Conservation (phyloP, 371 early-diverging fungal genomes). For the Coemansia sp. region DNA sequence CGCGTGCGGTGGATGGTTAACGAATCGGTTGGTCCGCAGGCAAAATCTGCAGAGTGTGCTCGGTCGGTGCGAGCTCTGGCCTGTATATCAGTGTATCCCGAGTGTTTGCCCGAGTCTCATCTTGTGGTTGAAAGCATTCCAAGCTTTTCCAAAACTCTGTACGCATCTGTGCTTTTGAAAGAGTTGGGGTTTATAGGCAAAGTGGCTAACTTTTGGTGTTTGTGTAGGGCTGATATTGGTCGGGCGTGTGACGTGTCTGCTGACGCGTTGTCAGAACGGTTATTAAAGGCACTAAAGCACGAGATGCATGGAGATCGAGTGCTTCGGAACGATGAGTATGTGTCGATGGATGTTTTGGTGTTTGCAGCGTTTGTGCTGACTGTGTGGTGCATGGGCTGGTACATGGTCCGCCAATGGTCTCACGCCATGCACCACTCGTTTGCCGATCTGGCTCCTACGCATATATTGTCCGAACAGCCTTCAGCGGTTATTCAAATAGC, state of each 20-base stretch:
- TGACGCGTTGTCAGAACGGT: slow-evolving; percentile 20
- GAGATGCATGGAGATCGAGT: background rate
- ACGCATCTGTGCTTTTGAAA: background rate
- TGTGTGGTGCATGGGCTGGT: slow-evolving; percentile 20
- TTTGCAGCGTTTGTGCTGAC: slow-evolving; percentile 16
- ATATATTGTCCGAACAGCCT: background rate
- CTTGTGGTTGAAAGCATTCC: slow-evolving; percentile 1
- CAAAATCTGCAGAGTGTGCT: slow-evolving; percentile 1
- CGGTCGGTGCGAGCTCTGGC: slow-evolving; percentile 8
- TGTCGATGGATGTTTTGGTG: slow-evolving; percentile 1
- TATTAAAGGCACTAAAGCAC: slow-evolving; percentile 3
- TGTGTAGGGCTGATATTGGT: slow-evolving; percentile 11
- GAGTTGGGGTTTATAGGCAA: background rate
- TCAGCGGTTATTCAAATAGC: background rate
- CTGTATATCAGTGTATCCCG: slow-evolving; percentile 23
- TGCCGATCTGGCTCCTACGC: background rate
- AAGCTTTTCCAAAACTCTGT: slow-evolving; percentile 26
- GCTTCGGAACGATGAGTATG: background rate
- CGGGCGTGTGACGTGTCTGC: slow-evolving; percentile 11
- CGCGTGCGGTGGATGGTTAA: background rate
- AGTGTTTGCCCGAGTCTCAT: background rate
- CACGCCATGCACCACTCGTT: background rate
- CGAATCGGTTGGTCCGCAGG: background rate
- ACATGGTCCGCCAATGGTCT: slow-evolving; percentile 22
- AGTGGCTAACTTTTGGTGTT: background rate